Conservation (phyloP, 169 alveolate genomes). For the Babesia caballi region DNA sequence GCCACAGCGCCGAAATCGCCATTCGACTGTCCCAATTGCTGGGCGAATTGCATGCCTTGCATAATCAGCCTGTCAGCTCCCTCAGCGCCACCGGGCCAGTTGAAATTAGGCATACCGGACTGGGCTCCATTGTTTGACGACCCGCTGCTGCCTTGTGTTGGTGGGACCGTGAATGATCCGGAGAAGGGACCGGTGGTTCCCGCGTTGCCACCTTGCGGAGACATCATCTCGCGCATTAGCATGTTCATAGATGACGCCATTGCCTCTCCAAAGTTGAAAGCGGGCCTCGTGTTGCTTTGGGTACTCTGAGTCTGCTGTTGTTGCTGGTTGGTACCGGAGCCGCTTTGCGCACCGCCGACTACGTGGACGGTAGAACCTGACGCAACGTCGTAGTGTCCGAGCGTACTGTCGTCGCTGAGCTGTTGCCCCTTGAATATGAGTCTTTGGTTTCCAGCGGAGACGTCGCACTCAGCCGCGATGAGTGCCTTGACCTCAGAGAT, state of each 20-base stretch:
- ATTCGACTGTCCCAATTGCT: background rate
- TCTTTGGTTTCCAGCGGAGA: slow-evolving; percentile 33
- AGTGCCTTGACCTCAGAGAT: slow-evolving; percentile 35
- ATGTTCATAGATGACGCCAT: slow-evolving; percentile 8
- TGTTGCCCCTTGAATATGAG: slow-evolving; percentile 56
- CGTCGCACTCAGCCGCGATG: slow-evolving; percentile 27
- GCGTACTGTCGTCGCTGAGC: slow-evolving; percentile 40
- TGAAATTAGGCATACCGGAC: background rate
- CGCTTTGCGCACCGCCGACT: slow-evolving; percentile 1
- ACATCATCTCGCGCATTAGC: slow-evolving; percentile 1
- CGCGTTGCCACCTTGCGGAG: background rate
- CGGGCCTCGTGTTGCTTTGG: background rate
- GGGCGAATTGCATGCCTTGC: slow-evolving; percentile 21
- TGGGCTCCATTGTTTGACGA: no score
- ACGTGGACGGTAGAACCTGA: slow-evolving; percentile 47
- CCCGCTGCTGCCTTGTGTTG: no score
- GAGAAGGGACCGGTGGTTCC: background rate
- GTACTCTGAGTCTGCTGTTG: background rate
- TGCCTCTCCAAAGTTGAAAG: slow-evolving; percentile 5
- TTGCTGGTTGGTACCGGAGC: background rate
- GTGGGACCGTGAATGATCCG: background rate
- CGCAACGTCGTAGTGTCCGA: slow-evolving; percentile 15
- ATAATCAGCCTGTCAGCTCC: background rate
- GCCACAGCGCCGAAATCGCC: slow-evolving; percentile 6
- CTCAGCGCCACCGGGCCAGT: background rate